Percentiles rank a stretch among this genome's conserved stretches.
phyloP scores from a whole-genome alignment of 768 basidiomycete species.

The Wakefieldia striispora region DNA sequence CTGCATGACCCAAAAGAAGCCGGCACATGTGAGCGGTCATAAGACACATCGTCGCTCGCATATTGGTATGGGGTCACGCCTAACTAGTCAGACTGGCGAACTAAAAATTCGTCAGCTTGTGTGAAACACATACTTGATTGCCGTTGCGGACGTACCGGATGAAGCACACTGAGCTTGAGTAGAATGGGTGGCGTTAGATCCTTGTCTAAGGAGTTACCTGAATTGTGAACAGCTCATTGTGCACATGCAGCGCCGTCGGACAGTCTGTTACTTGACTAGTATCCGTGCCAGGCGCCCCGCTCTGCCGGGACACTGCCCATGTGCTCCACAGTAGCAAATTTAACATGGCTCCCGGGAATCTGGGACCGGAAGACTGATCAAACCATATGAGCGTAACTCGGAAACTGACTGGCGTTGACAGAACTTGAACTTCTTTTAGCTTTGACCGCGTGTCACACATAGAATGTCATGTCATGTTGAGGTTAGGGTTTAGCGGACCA shows the following conservation, averaged over 20 bases:
- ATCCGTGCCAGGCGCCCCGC: neutral
- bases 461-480: too few species aligned
- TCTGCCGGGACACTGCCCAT: neutral
- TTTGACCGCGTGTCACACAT: too few species aligned
- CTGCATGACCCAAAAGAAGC: neutral
- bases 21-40: neutral
- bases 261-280: neutral
- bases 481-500: slow-evolving; percentile 9
- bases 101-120: neutral
- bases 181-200: slow-evolving; percentile 1
- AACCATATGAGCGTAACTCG: neutral
- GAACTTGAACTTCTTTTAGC: too few species aligned
- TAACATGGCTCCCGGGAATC: neutral
- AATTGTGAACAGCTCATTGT: too few species aligned
- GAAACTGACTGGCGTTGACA: too few species aligned
- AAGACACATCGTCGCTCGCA: neutral
- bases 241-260: too few species aligned
- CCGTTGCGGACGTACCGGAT: neutral
- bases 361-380: neutral
- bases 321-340: neutral
- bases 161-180: neutral
- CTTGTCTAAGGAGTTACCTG: too few species aligned
- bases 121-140: neutral
- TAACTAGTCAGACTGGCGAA: neutral
- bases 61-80: neutral